These are phyloP conservation scores for Hansfordia pulvinata DNA, from an alignment of 2,329 filamentous ascomycete genomes.

Conservation along the genomic window DNA sequence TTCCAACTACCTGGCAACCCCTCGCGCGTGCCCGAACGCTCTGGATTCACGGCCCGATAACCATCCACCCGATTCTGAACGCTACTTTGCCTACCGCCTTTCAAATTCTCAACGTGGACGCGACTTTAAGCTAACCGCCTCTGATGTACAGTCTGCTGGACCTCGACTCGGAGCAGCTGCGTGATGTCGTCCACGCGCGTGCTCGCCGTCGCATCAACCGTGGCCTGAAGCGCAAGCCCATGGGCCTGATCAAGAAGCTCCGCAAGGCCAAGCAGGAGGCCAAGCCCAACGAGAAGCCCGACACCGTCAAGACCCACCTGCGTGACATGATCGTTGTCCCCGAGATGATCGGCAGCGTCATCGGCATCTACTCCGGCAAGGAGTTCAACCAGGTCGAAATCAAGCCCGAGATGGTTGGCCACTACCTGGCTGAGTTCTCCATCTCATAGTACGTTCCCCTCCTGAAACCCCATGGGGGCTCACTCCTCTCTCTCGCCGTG, in stretches of 20 bases:
- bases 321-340: conserved; percentile 99
- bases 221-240: conserved; percentile 98
- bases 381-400: conserved; percentile 99
- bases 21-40: no score
- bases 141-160: conserved; percentile 88
- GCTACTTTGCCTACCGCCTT: no score
- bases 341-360: conserved; percentile 98
- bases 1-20: conserved; percentile 3
- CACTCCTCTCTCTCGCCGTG: no score
- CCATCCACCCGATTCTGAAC: no score
- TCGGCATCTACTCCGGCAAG: conserved; percentile 99
- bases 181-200: conserved; percentile 98
- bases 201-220: conserved; percentile 99
- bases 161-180: conserved; percentile 95
- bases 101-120: no score
- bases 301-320: conserved; percentile 97
- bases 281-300: conserved; percentile 99
- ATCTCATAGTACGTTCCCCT: conserved; percentile 84
- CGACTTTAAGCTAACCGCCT: no score
- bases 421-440: conserved; percentile 98
- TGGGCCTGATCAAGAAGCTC: conserved; percentile 99
- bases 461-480: no score
- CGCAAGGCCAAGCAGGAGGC: conserved; percentile 99
- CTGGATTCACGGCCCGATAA: no score
- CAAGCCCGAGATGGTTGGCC: conserved; percentile 99